Evolutionary conservation across 768 basidiomycete species (phyloP).

Genomic region (Panaeolus papilionaceus): DNA sequence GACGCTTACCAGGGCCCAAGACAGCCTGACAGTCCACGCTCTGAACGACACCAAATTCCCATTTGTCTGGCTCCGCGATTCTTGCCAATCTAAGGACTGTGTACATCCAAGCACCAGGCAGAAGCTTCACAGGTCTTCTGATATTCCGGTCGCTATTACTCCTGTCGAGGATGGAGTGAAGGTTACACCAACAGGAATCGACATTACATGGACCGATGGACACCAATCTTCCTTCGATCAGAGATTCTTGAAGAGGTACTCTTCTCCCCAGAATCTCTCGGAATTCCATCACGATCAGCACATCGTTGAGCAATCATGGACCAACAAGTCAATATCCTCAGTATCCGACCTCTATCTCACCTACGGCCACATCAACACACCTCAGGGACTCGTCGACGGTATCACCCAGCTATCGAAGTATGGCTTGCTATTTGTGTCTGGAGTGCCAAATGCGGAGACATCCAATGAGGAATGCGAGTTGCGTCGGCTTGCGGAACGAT

Average conservation of each 20-base stretch:
- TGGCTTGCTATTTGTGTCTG: slow-evolving; percentile 75
- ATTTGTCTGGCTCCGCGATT: slow-evolving; percentile 84
- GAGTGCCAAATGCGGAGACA: slow-evolving; percentile 70
- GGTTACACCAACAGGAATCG: slow-evolving; percentile 50
- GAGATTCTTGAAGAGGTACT: slow-evolving; percentile 57
- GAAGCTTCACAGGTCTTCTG: slow-evolving; percentile 75
- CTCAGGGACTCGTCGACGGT: slow-evolving; percentile 55
- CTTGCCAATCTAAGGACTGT: slow-evolving; percentile 75
- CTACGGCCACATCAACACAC: slow-evolving; percentile 56
- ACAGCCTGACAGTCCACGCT: slow-evolving; percentile 42
- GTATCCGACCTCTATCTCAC: slow-evolving; percentile 55
- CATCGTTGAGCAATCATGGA: slow-evolving; percentile 50
- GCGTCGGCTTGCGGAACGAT: slow-evolving; percentile 62
- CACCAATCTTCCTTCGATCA: slow-evolving; percentile 61
- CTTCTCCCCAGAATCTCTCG: slow-evolving; percentile 39
- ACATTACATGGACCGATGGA: slow-evolving; percentile 60
- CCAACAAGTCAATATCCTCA: slow-evolving; percentile 40
- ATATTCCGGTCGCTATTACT: slow-evolving; percentile 57
- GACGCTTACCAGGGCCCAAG: slow-evolving; percentile 31
- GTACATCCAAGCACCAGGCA: slow-evolving; percentile 82
- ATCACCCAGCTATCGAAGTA: slow-evolving; percentile 74
- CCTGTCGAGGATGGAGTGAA: slow-evolving; percentile 51
- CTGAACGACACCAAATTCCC: slow-evolving; percentile 58
- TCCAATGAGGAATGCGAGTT: slow-evolving; percentile 70
- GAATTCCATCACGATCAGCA: slow-evolving; percentile 52